Base-by-base conservation (phyloP, 208 protist genomes). In the Trypanosoma avium region DNA sequence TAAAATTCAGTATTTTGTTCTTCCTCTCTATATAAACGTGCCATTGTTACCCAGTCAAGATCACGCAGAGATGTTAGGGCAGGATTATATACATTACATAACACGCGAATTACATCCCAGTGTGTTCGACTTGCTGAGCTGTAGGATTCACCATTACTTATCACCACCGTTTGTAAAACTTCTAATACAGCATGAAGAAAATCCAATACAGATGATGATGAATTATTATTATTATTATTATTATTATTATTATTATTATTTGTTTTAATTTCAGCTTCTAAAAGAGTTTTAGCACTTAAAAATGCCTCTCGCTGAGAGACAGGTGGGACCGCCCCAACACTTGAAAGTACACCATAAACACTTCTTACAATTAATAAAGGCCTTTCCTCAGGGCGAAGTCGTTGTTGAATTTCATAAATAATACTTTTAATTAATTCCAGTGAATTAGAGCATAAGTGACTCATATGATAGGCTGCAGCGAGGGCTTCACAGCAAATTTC, bases 311-410 rank as follows among this genome's bases (percentile, higher is more conserved):
- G 21, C 47, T 19, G 50, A 10, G 35, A 21, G 0, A 8, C 19
- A 12, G 3, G 33, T 24, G 19, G 4, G 4, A 19, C 17, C 15
- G 10, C 38, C 9, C 27, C 24, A 19, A 32, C 35, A 27, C 33
- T 38, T 26, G 49, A 56, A 10, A 68, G 21, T 9, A 68, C n/a
- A 36, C 62, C 52, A 30, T 61, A 61, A 19, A 68, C 29, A 0
- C 52, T 58, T 32, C 52, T 50, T 21, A 53, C 62, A 60, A 60
- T 43, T 26, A 68, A 50, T 29, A 68, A 53, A 0, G 30, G 35
- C 29, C 30, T 32, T 40, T 68, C 62, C 22, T 0, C 53, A 27
- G 17, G 4, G 12, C 36, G 40, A 2, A 68, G 42, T 27, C 17
- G 0, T 3, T 2, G 4, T 4, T 32, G 24, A 21, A 67, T n/a